Conservation (phyloP, 2,329 filamentous ascomycete genomes). For the Ophiostoma quercus region DNA sequence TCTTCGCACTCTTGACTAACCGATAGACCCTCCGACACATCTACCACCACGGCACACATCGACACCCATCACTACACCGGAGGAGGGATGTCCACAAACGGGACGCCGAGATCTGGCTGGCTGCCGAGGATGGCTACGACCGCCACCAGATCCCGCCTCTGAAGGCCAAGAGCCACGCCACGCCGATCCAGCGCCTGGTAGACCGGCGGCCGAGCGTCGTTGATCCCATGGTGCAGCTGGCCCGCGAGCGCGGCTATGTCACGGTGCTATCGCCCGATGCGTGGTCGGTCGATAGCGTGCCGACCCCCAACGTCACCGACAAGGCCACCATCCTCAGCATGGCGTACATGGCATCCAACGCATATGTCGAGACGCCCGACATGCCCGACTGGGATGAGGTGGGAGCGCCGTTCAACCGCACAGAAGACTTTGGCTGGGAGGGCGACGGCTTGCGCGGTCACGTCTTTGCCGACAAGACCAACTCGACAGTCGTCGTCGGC, state of each 20-base stretch:
- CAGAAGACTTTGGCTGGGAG: slow-evolving; percentile 88
- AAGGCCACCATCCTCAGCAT: slow-evolving; percentile 78
- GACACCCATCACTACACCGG: slow-evolving; percentile 70
- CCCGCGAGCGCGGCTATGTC: slow-evolving; percentile 62
- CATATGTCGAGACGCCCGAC: slow-evolving; percentile 71
- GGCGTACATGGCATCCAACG: slow-evolving; percentile 82
- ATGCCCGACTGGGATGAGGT: slow-evolving; percentile 80
- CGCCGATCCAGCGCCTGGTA: slow-evolving; percentile 72
- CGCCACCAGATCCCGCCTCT: slow-evolving; percentile 50
- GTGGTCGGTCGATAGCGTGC: slow-evolving; percentile 76
- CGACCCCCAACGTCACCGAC: slow-evolving; percentile 76
- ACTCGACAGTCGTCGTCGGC: slow-evolving; percentile 83
- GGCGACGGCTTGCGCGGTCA: slow-evolving; percentile 84
- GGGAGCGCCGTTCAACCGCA: slow-evolving; percentile 73
- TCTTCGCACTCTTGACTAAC: not conserved
- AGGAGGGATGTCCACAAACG: slow-evolving; percentile 62
- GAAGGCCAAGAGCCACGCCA: slow-evolving; percentile 56
- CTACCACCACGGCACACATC: slow-evolving; percentile 82
- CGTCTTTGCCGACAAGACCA: slow-evolving; percentile 80
- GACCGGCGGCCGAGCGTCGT: slow-evolving; percentile 73
- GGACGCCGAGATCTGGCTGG: slow-evolving; percentile 57
- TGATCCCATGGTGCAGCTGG: slow-evolving; percentile 69
- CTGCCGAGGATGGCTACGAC: slow-evolving; percentile 53
- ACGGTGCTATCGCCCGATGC: slow-evolving; percentile 64
- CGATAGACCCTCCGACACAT: slow-evolving; percentile 70